A percentile compares a stretch with the other conserved stretches of the same genome.
Conservation (phyloP, 169 alveolate species). For the Eimeria sp. region DNA sequence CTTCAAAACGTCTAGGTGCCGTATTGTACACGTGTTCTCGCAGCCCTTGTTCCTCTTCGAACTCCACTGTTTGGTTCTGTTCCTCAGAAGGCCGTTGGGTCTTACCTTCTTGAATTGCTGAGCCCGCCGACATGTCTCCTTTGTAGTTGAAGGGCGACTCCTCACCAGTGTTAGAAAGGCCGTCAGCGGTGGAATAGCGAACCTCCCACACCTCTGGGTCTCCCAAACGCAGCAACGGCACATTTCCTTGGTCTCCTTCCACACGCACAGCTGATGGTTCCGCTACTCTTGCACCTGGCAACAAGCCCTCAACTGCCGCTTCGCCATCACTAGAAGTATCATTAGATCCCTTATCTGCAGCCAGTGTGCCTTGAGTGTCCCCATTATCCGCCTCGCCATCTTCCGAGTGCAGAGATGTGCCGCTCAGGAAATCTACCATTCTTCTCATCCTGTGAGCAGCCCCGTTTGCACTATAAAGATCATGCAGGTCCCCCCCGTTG, state of each 20-base stretch:
- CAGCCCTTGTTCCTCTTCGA: not conserved
- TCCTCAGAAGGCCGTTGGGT: not conserved
- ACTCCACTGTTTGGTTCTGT: not conserved
- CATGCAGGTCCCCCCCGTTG: not conserved
- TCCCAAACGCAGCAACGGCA: constrained; percentile 21
- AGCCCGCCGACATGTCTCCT: not conserved
- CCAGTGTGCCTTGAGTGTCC: not conserved
- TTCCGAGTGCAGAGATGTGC: not conserved
- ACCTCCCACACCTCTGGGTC: constrained; percentile 50
- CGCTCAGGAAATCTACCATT: constrained; percentile 46
- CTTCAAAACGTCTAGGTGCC: not conserved
- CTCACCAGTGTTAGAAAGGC: not conserved
- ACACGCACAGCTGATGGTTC: not conserved
- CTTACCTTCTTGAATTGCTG: not conserved
- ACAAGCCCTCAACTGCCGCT: not conserved
- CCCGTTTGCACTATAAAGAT: not conserved
- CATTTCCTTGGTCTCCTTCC: not conserved
- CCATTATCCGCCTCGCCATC: not conserved
- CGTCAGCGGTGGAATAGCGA: constrained; percentile 30
- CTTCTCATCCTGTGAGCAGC: not conserved
- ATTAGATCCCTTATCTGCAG: not conserved
- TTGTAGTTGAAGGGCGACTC: constrained; percentile 3
- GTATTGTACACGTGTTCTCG: not conserved
- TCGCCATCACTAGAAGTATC: not conserved
- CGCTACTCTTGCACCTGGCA: not conserved